Evolutionary conservation across 805 yeast species (phyloP), one percentile per base, ranked within the genome.

Genomic region (Nakazawaea ernobii): DNA sequence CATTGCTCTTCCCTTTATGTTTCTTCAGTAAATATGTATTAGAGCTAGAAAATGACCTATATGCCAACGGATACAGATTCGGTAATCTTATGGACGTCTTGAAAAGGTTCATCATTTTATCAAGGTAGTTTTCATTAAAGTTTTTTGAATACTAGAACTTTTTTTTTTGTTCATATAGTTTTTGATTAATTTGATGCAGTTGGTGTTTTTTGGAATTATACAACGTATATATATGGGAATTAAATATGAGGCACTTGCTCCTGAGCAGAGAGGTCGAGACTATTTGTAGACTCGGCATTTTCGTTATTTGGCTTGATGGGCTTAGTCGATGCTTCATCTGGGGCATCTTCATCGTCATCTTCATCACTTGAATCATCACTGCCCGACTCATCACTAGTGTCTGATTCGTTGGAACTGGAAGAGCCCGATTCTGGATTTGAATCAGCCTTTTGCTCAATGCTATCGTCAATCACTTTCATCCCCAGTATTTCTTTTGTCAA

Each of bases 391-490:
- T 30, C 32, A n/a, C 33, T 30, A n/a, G 26, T 27, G 4, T 45
- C 50, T 3, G 42, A 35, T 20, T 20, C 24, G 5, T 5, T 20
- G 10, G 49, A 46, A n/a, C 32, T 42, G 7, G 41, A 27, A 39
- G 46, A 36, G 7, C 36, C 43, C 4, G 55, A 48, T 17, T 49
- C 54, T 24, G 53, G 39, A 35, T 46, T 51, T 17, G 55, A 48
- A 3, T 32, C 20, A n/a, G 42, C 17, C 2, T 32, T 32, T 4
- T 29, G 32, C 24, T 35, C 43, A 4, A 52, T 6, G 3, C 42
- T 54, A n/a, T 59, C 63, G 5, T 59, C 60, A 11, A 59, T 46
- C 2, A 59, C 58, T 2, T 52, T 55, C 47, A 52, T 59, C 0
- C 62, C 65, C 10, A 55, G 42, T 36, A 71, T 62, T 15, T 56